A percentile compares a stretch with the other conserved stretches of the same genome.
These are phyloP conservation scores for Penicillium psychrosexuale DNA, from an alignment of 2,329 filamentous ascomycete species.

Conservation along the genomic window DNA sequence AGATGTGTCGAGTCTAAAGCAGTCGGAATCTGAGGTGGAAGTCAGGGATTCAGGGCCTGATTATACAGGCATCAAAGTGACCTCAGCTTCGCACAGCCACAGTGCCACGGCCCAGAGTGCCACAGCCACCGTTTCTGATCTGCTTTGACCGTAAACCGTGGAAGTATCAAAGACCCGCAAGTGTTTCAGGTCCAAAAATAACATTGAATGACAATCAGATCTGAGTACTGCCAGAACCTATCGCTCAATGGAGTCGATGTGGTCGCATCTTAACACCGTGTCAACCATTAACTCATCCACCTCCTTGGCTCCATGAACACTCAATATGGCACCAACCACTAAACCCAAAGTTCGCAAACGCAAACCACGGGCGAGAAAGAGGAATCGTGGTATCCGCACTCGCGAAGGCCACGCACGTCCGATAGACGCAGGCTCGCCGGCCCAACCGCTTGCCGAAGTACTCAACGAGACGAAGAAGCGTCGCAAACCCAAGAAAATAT, in stretches of 20 bases:
- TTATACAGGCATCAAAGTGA: background rate
- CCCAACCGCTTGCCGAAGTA: conserved; percentile 1
- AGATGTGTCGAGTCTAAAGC: no score
- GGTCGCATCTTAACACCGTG: background rate
- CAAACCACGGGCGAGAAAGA: conserved; percentile 7
- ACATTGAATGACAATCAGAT: background rate
- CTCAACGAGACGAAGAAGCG: conserved; percentile 3
- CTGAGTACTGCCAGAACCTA: background rate
- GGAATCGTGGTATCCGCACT: conserved; percentile 9
- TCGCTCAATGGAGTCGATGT: background rate
- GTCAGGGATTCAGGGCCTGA: background rate
- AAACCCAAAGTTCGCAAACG: conserved; percentile 6
- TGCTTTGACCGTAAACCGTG: background rate
- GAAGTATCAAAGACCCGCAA: conserved; percentile 1
- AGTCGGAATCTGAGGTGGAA: no score
- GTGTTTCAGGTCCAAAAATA: background rate
- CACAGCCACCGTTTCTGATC: conserved; percentile 2
- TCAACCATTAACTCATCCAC: background rate
- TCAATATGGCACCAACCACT: conserved; percentile 16
- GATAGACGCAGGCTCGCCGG: background rate
- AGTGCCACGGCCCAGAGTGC: background rate
- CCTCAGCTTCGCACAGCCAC: background rate
- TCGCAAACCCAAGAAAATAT: conserved; percentile 6
- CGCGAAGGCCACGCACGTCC: background rate
- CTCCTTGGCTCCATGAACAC: background rate